These are phyloP conservation scores for Ophiostoma ulmi DNA, from an alignment of 2,329 filamentous ascomycete genomes.

Conservation along the genomic window DNA sequence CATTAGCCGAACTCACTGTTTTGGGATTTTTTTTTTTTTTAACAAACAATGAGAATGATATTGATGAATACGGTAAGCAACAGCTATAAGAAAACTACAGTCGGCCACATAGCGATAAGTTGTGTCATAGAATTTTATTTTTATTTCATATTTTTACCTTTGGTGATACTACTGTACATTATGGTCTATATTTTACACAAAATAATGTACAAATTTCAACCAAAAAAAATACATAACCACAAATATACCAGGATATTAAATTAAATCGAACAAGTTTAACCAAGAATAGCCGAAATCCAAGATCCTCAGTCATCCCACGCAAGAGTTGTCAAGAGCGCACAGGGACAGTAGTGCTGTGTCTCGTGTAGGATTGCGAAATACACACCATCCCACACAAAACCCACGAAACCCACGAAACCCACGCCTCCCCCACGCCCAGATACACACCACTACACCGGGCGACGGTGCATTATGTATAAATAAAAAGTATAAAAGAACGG, in stretches of 20 bases:
- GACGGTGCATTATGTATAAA: background rate
- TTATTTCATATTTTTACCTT: too few relatives aligned
- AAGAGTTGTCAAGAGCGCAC: background rate
- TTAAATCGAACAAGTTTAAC: background rate
- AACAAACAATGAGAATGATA: too few relatives aligned
- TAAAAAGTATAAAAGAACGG: background rate
- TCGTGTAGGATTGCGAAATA: constrained; percentile 4
- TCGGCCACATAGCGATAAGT: too few relatives aligned
- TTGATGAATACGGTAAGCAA: too few relatives aligned
- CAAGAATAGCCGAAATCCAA: background rate
- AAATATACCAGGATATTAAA: background rate
- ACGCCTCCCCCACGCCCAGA: constrained; percentile 13
- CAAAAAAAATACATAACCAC: background rate
- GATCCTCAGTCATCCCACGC: constrained; percentile 3
- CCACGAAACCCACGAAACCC: constrained; percentile 11
- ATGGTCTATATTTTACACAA: too few relatives aligned
- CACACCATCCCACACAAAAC: constrained; percentile 13
- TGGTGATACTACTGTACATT: too few relatives aligned
- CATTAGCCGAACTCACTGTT: too few relatives aligned
- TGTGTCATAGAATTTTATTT: too few relatives aligned
- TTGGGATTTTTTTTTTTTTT: too few relatives aligned
- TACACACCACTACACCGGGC: constrained; percentile 9
- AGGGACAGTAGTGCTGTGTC: background rate
- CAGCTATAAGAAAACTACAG: too few relatives aligned
- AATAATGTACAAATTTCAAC: background rate